Base-by-base conservation (phyloP, 163 green algal genomes). In the Scenedesmus sp. region DNA sequence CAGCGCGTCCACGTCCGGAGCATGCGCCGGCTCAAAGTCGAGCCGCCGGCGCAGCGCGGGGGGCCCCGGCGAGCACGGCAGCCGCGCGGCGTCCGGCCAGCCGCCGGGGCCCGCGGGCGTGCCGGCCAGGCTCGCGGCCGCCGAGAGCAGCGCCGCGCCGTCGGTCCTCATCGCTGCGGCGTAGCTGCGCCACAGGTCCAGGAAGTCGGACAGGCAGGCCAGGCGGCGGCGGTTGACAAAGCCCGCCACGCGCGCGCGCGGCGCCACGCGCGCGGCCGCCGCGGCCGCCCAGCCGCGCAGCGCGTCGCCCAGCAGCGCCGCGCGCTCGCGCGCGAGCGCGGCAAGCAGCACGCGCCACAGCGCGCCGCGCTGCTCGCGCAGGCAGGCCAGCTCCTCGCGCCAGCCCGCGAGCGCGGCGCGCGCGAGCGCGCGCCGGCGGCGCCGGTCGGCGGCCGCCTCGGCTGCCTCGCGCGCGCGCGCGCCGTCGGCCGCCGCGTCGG, bases 101-200 rank as follows among this genome's bases (percentile, higher is more conserved):
- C 26, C 24, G 70, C 56, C 17, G 54, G 18, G 31, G 28, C 22
- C 39, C 29, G 57, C 18, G 70, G 24, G 18, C n/a, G n/a, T n/a
- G n/a, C n/a, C n/a, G n/a, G n/a, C n/a, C n/a, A 24, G 14, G 54
- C n/a, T 33, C 33, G 57, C 18, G 33, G 18, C 10, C 15, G 45
- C 63, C 44, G 60, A 20, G 2, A 64, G 22, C 18, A 57, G 28
- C 26, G 51, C 24, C 1, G 54, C 28, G 6, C 57, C 42, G 15
- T 83, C 84, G 7, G 70, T 65, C 0, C 71, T 58, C 80, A 87
- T 88, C 15, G 84, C 84, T 26, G 64, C 45, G 10, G 84, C 50
- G 42, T 85, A 87, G 5, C 77, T 29, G 17, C 60, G 39, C 84
- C 84, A 88, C 5, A 80, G 63, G 3, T 33, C 51, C 2, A 88